Conservation (phyloP, 495 filamentous ascomycete species). For the Podospora bellae-mahoneyi region DNA sequence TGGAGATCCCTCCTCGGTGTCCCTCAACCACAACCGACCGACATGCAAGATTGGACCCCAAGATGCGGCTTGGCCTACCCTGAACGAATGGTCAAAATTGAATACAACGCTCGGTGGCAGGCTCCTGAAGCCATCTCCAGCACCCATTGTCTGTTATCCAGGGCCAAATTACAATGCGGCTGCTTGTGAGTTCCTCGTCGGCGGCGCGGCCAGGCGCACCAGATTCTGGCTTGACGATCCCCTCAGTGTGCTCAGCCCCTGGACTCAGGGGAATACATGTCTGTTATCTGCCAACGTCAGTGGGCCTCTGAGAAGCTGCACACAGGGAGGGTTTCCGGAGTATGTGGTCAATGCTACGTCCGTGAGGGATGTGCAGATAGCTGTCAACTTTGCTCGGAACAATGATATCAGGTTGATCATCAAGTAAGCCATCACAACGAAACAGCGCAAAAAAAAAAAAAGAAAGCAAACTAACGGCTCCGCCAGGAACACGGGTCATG, state of each 20-base stretch:
- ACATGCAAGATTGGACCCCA: not conserved
- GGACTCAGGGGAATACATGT: conserved; percentile 41
- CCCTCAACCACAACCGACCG: not conserved
- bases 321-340: conserved; percentile 54
- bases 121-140: conserved; percentile 37
- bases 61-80: conserved; percentile 10
- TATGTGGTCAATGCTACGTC: conserved; percentile 59
- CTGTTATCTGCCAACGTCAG: not conserved
- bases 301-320: conserved; percentile 39
- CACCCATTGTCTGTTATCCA: conserved; percentile 52
- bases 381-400: conserved; percentile 60
- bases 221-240: conserved; percentile 31
- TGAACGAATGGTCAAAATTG: conserved; percentile 5
- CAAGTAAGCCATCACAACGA: conserved; percentile 37
- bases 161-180: conserved; percentile 43
- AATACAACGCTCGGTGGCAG: conserved; percentile 5
- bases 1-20: not conserved
- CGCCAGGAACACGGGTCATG: conserved; percentile 63
- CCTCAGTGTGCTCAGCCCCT: conserved; percentile 35
- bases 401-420: conserved; percentile 55
- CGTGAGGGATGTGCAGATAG: conserved; percentile 53
- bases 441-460: not conserved
- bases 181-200: conserved; percentile 31
- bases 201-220: not conserved
- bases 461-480: not conserved